A percentile compares a stretch with the other conserved stretches of the same genome.
phyloP scores from a whole-genome alignment of 179 eudicot genomes.

The Carnegiea gigantea region DNA sequence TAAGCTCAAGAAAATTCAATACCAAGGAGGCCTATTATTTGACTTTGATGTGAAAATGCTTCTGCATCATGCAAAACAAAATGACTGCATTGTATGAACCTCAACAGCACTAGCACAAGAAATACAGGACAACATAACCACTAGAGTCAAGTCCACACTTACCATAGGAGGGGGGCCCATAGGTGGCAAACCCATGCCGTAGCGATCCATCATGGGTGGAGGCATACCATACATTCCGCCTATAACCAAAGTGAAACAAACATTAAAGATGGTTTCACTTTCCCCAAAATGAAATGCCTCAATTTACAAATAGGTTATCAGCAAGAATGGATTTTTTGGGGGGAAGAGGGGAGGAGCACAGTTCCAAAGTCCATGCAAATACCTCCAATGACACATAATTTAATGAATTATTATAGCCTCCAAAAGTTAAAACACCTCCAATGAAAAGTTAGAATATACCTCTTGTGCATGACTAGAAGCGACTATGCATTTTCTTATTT shows the following conservation, averaged over 20 bases:
- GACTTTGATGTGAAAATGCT: neutral
- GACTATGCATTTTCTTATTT: neutral
- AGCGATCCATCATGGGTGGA: constrained; percentile 82
- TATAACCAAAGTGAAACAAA: constrained; percentile 25
- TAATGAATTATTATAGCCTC: neutral
- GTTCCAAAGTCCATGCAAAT: neutral
- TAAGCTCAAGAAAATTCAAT: neutral
- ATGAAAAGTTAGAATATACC: neutral
- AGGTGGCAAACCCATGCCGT: constrained; percentile 70
- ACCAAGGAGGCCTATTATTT: no score
- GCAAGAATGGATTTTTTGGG: neutral
- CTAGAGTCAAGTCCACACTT: constrained; percentile 25
- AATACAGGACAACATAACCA: neutral
- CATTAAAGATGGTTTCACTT: neutral
- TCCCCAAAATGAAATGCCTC: neutral
- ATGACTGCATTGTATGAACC: neutral
- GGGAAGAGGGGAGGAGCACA: neutral
- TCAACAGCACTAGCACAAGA: constrained; percentile 2
- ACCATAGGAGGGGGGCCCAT: constrained; percentile 81
- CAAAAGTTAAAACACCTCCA: neutral
- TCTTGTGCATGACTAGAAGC: neutral
- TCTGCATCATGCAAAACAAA: neutral
- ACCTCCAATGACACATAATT: neutral
- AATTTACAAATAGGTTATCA: neutral
- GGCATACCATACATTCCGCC: constrained; percentile 93